Base-by-base conservation (phyloP, 176 grass and related monocot genomes). In the Carex parvula region DNA sequence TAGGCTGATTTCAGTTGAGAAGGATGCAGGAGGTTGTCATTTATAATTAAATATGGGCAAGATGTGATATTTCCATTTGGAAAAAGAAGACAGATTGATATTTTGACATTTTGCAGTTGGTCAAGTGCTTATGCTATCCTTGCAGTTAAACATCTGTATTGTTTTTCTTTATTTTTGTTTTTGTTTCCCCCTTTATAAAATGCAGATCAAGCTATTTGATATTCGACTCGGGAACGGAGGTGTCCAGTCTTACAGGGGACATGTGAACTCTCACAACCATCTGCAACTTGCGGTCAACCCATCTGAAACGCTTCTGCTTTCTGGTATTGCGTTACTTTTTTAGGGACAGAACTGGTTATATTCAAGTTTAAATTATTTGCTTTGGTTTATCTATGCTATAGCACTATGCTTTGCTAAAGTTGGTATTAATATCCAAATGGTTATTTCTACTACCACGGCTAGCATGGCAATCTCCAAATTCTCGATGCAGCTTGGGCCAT, bases 141-240 rank as follows among this genome's bases (percentile, higher is more conserved):
- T 39, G 37, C 37, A 39, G 37, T 39, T 39, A 39, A 39, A 39
- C 37, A 39, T 39, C 37, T 39, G 5, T 39, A 39, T 39, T 39
- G 37, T 39, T 39, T 39, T 39, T 39, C 37, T 39, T 39, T 44
- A 44, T 44, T 44, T 44, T 44, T 44, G 42, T 44, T 44, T 44
- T 8, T 5, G 9, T 88, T 24, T 83, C 6, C 37, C 37, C 39
- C 7, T 17, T 52, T 20, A 17, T 26, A 6, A 53, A 75, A 60
- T 92, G 61, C 85, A 98, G 95, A 98, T 98, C 66, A 90, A 98
- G 62, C 91, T 98, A 42, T 98, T 94, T 81, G 95, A 98, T 88
- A 80, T 89, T 39, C 95, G 95, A 48, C 81, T 88, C 62, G 80
- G 91, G 56, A 93, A 89, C 76, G 95, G 88, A 79, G 88, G 79